Base-by-base conservation (phyloP, 2,329 filamentous ascomycete genomes). In the Ramularia endophylla region DNA sequence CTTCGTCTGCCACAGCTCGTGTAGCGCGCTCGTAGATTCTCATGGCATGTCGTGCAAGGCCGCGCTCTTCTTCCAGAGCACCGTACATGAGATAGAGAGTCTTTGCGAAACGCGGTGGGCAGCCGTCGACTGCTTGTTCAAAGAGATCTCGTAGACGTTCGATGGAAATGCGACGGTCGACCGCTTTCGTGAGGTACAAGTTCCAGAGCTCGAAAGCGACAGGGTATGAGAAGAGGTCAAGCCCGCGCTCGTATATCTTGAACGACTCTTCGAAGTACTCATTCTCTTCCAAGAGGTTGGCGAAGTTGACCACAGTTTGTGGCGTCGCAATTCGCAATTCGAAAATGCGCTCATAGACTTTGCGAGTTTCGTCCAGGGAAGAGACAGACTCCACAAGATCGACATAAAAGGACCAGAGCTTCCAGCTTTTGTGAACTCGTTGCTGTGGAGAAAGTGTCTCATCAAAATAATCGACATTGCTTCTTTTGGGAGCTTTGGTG, bases 121-220 rank as follows among this genome's bases (percentile, higher is more conserved):
- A 95, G 52, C 85, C 88, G 65, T 97, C 90, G 12, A 97, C 81
- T 2, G 94, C 88, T 71, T 98, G 92, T 64, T 98, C 92, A 59
- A 98, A 98, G 5, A 98, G 75, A 64, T 98, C 94, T 44, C 92
- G 81, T 17, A 98, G 72, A 37, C 92, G 78, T 63, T 98, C 92
- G 55, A 98, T 95, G 42, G 87, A 83, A 60, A 97, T 94, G 65
- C 94, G 92, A 43, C 92, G 85, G 62, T 95, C 88, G 16, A 97
- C 89, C 0, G 92, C 92, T 67, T 98, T 98, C 40, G 88, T 95
- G 41, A 98, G 78, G 64, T 98, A 98, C 7, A 98, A 69, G 55
- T 98, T 98, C 94, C 92, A 98, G 16, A 98, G 74, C 70, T 98
- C 92, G 63, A 98, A 98, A 12, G 92, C 92, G 13, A 97, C 90